Evolutionary conservation across 2,329 filamentous ascomycete species (phyloP).

Genomic region (Cladophialophora yegresii): DNA sequence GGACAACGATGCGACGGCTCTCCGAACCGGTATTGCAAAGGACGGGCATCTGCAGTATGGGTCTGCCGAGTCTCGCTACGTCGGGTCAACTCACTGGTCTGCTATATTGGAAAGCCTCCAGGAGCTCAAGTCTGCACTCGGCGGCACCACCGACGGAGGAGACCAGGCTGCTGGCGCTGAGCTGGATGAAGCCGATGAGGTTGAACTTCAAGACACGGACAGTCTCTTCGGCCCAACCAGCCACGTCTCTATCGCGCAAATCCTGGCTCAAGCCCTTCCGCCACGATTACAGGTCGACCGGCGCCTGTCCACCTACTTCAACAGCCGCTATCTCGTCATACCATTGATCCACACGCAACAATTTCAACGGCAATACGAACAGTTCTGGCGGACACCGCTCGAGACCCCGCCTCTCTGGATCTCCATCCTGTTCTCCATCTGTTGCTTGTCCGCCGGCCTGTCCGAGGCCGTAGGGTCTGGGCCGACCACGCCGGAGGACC

Average conservation of each 20-base stretch:
- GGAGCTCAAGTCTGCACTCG: slow-evolving; percentile 32
- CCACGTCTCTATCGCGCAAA: slow-evolving; percentile 27
- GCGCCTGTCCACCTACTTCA: slow-evolving; percentile 35
- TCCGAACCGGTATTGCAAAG: slow-evolving; percentile 11
- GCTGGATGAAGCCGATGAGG: slow-evolving; percentile 29
- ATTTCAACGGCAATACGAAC: slow-evolving; percentile 50
- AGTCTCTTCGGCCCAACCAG: slow-evolving; percentile 24
- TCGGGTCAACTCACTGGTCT: slow-evolving; percentile 49
- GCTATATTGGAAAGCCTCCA: slow-evolving; percentile 44
- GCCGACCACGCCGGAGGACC: slow-evolving; percentile 49
- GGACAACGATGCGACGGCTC: not conserved
- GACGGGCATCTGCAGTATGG: slow-evolving; percentile 27
- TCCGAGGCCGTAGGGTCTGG: slow-evolving; percentile 21
- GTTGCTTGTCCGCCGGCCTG: slow-evolving; percentile 39
- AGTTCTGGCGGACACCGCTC: slow-evolving; percentile 54
- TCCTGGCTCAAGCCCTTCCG: slow-evolving; percentile 32
- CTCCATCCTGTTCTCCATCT: slow-evolving; percentile 57
- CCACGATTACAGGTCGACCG: slow-evolving; percentile 32
- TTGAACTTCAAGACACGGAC: slow-evolving; percentile 23
- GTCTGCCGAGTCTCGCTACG: slow-evolving; percentile 38
- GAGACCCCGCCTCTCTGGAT: slow-evolving; percentile 55
- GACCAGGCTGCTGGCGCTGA: slow-evolving; percentile 11
- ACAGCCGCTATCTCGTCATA: slow-evolving; percentile 31
- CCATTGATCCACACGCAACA: slow-evolving; percentile 31
- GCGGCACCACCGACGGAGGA: slow-evolving; percentile 5